Conservation (phyloP, 768 basidiomycete species). For the Xerocomellus chrysenteron region DNA sequence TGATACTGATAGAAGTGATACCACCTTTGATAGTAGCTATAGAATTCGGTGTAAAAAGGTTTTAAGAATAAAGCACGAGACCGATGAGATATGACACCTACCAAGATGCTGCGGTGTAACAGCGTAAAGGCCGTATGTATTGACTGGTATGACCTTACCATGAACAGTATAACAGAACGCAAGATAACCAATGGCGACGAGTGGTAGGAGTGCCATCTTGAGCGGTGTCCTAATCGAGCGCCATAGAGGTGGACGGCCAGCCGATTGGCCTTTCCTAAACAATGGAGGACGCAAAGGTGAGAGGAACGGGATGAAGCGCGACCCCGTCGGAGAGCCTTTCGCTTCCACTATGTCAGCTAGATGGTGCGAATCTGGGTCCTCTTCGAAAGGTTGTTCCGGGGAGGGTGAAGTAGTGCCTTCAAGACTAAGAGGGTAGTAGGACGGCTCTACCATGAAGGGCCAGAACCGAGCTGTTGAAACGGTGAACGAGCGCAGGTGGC, state of each 20-base stretch:
- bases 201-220: conserved; percentile 22
- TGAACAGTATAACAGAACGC: conserved; percentile 30
- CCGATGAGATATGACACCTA: background rate
- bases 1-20: conserved; percentile 28
- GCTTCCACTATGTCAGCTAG: background rate
- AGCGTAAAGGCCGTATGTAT: conserved; percentile 20
- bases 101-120: conserved; percentile 21
- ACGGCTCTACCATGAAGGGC: conserved; percentile 14
- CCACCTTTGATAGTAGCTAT: conserved; percentile 29
- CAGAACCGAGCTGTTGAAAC: background rate
- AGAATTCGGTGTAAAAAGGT: background rate
- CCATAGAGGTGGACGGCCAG: conserved; percentile 5
- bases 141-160: conserved; percentile 24
- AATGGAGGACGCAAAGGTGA: conserved; percentile 5
- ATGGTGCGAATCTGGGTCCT: background rate
- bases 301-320: conserved; percentile 4
- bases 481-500: conserved; percentile 9
- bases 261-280: background rate
- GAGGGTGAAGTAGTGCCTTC: background rate
- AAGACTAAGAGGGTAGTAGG: conserved; percentile 19
- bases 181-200: conserved; percentile 29
- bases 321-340: background rate
- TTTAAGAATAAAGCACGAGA: background rate
- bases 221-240: conserved; percentile 2
- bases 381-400: background rate